phyloP scores from a whole-genome alignment of 2,329 filamentous ascomycete genomes.

The Fusarium protoensiforme region DNA sequence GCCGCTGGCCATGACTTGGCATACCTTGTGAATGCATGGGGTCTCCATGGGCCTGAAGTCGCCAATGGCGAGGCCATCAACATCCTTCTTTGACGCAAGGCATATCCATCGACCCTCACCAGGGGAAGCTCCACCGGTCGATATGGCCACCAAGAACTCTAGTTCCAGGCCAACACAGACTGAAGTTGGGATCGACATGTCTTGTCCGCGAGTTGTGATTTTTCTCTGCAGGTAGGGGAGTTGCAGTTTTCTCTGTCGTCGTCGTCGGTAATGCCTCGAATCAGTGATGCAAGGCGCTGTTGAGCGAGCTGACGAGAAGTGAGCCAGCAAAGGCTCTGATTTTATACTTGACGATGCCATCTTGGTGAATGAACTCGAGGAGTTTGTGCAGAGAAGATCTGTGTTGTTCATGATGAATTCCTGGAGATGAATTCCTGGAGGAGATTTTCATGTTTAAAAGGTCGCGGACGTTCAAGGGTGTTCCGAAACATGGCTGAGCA shows the following conservation, averaged over 20 bases:
- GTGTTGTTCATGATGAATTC: conserved; percentile 13
- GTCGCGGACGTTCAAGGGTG: conserved; percentile 3
- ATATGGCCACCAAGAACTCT: conserved; percentile 41
- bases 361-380: conserved; percentile 13
- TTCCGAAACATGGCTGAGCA: conserved; percentile 4
- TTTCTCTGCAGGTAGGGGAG: not conserved
- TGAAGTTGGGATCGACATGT: conserved; percentile 14
- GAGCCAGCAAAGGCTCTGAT: conserved; percentile 13
- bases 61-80: conserved; percentile 22
- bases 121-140: not conserved
- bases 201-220: not conserved
- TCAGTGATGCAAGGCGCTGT: conserved; percentile 1
- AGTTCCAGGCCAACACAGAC: conserved; percentile 42
- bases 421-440: not conserved
- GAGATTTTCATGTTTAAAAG: not conserved
- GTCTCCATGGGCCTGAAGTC: conserved; percentile 13
- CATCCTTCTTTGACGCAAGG: conserved; percentile 9
- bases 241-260: conserved; percentile 3
- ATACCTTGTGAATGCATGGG: conserved; percentile 34
- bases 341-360: conserved; percentile 30
- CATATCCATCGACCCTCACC: conserved; percentile 25
- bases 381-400: conserved; percentile 11
- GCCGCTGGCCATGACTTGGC: conserved; percentile 28
- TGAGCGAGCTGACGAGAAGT: conserved; percentile 19
- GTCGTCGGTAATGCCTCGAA: conserved; percentile 8